Evolutionary conservation across 2,329 filamentous ascomycete species (phyloP).

Genomic region (Venturia carpophila): DNA sequence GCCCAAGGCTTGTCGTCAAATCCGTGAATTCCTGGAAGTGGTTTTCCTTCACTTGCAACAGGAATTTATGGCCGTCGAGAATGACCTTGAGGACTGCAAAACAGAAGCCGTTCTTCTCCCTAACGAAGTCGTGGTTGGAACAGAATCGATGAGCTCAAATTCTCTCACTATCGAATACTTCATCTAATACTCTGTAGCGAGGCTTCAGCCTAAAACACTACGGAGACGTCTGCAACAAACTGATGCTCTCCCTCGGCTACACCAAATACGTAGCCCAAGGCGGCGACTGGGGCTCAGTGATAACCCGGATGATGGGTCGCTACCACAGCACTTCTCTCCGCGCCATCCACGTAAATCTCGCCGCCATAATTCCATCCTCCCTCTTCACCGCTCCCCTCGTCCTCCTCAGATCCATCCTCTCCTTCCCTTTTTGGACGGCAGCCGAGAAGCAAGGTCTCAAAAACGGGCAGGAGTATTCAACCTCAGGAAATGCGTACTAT

Average conservation of each 20-base stretch:
- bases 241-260: conserved; percentile 64
- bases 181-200: not conserved
- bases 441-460: conserved; percentile 46
- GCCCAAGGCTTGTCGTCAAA: too few species aligned
- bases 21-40: too few species aligned
- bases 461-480: conserved; percentile 49
- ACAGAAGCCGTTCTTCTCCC: not conserved
- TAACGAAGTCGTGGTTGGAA: not conserved
- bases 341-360: conserved; percentile 57
- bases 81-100: too few species aligned
- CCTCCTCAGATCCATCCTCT: conserved; percentile 1
- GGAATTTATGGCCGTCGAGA: too few species aligned
- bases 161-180: not conserved
- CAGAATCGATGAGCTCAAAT: not conserved
- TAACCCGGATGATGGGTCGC: conserved; percentile 54
- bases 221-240: conserved; percentile 55
- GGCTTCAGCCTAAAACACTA: conserved; percentile 51
- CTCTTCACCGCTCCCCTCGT: conserved; percentile 47
- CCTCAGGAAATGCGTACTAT: conserved; percentile 53
- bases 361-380: conserved; percentile 38
- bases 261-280: conserved; percentile 52
- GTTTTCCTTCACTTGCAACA: too few species aligned
- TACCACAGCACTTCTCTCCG: conserved; percentile 50
- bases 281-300: conserved; percentile 63
- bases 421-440: conserved; percentile 24